phyloP scores from a whole-genome alignment of 805 yeast genomes.

The Candida stauntonica region DNA sequence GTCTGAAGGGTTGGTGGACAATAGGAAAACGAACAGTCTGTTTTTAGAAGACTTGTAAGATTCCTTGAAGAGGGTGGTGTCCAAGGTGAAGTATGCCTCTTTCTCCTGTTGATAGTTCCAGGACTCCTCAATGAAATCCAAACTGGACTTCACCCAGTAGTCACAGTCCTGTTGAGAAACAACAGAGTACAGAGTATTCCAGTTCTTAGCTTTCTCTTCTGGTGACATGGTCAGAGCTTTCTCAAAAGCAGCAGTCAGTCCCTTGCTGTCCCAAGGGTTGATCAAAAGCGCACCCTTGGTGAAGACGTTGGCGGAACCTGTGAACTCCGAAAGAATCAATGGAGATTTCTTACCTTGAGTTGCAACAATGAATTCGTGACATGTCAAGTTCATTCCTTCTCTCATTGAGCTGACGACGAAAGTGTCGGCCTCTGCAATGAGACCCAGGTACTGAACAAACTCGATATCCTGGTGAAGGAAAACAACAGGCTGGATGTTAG shows the following conservation, averaged over 20 bases:
- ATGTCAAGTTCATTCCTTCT: constrained; percentile 95
- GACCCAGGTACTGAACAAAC: constrained; percentile 84
- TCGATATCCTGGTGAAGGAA: constrained; percentile 84
- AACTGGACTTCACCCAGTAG: constrained; percentile 63
- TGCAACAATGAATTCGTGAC: constrained; percentile 88
- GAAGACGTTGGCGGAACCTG: constrained; percentile 86
- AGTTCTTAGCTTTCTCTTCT: constrained; percentile 54
- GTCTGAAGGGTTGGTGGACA: constrained; percentile 56
- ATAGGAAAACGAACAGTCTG: constrained; percentile 44
- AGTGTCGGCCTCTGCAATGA: constrained; percentile 78
- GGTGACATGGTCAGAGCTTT: constrained; percentile 59
- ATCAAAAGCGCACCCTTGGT: constrained; percentile 67
- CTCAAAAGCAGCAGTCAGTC: constrained; percentile 60
- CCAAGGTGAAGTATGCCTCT: constrained; percentile 31
- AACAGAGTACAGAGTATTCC: constrained; percentile 56
- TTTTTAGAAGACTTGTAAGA: constrained; percentile 28
- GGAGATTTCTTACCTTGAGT: constrained; percentile 72
- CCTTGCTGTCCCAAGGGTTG: constrained; percentile 85
- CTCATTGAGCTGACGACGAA: constrained; percentile 89
- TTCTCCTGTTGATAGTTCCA: constrained; percentile 48
- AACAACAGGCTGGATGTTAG: constrained; percentile 77
- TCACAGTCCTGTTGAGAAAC: constrained; percentile 66
- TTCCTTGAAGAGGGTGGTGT: constrained; percentile 25
- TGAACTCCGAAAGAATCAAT: constrained; percentile 82
- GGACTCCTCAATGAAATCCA: constrained; percentile 45